These are phyloP conservation scores for Parathielavia hyrcaniae DNA, from an alignment of 495 filamentous ascomycete genomes.

Conservation along the genomic window DNA sequence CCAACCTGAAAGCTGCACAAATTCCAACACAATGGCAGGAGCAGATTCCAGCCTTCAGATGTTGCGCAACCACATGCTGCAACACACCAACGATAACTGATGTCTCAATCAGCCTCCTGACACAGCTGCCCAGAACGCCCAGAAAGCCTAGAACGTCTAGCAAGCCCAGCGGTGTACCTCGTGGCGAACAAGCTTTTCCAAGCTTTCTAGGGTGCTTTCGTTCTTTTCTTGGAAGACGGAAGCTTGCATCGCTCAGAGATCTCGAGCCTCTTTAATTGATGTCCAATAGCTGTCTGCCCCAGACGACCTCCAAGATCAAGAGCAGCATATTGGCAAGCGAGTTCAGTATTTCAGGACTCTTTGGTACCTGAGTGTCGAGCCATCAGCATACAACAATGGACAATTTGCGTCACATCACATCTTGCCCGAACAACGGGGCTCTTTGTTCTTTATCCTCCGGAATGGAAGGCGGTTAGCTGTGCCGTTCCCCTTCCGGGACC, in stretches of 20 bases:
- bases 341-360: background rate
- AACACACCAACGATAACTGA: too few relatives aligned
- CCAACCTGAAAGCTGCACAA: background rate
- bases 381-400: conserved; percentile 4
- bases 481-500: background rate
- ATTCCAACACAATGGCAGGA: too few relatives aligned
- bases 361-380: too few relatives aligned
- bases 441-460: background rate
- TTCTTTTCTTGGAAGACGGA: conserved; percentile 18
- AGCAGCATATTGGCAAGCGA: too few relatives aligned
- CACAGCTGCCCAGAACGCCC: background rate
- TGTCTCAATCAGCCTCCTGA: background rate
- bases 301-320: too few relatives aligned
- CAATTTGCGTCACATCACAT: background rate
- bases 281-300: background rate
- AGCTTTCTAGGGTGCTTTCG: conserved; percentile 19
- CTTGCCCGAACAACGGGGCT: background rate
- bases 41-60: too few relatives aligned
- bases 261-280: conserved; percentile 2
- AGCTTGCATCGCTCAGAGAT: conserved; percentile 23
- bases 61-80: background rate
- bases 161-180: conserved; percentile 10
- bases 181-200: conserved; percentile 8
- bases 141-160: conserved; percentile 6
- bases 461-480: background rate